Evolutionary conservation across 2,329 filamentous ascomycete genomes (phyloP), one percentile per base, ranked within the genome.

Genomic region (Aspergillus fumigatus): DNA sequence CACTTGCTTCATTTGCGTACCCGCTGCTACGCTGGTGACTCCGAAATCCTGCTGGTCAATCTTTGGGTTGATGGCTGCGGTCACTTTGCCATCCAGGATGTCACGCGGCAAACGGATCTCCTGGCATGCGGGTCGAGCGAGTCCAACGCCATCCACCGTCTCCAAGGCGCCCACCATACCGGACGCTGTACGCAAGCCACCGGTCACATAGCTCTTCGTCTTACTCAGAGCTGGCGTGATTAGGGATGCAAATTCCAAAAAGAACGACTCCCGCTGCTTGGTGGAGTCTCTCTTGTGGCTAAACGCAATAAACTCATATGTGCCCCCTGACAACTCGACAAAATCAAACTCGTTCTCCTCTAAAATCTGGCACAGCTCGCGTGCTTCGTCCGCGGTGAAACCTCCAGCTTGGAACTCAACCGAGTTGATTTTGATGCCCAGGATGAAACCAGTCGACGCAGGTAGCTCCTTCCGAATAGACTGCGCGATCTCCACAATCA

Each of bases 311-410:
- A 73, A 69, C 69, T 87, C 79, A 63, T 85, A 85, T 0, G 83
- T 87, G 7, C 84, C 84, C 11, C 84, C 84, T 0, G 76, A 80
- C 0, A 87, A 74, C 70, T 86, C 84, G 11, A 86, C 82, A 61
- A 84, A 75, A 53, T 75, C 71, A 54, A 74, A 72, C 35, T 66
- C 54, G 54, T 68, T 61, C 29, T 65, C 57, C 54, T 74, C 70
- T 27, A 74, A 64, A n/a, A 61, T 57, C 23, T 55, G 43, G 59
- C 69, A 73, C 1, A 85, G 70, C 29, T 76, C 65, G 29, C 71
- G 74, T 1, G 80, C 79, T 58, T 84, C 83, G 8, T 80, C 77
- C 1, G 80, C 72, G 48, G 74, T 71, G 68, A 73, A 72, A 14
- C 72, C 69, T 3, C 70, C 67, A 1, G 75, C 70, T 59, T 84